phyloP scores from a whole-genome alignment of 2,329 filamentous ascomycete genomes.

The Fusarium kyushuense region DNA sequence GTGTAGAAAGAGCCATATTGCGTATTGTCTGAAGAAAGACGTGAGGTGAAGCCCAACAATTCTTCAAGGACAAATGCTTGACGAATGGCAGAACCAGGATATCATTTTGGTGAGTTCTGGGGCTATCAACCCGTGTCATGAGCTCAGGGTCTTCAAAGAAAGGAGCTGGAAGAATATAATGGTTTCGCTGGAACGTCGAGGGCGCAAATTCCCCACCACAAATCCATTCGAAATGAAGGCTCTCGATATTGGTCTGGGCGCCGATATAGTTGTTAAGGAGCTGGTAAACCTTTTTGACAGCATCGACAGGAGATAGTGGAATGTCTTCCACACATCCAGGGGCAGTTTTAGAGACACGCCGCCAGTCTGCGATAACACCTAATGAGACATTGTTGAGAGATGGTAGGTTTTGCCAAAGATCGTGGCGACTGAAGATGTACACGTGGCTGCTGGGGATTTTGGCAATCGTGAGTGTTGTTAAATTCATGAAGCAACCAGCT shows the following conservation, averaged over 20 bases:
- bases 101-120: conserved; percentile 50
- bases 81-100: conserved; percentile 68
- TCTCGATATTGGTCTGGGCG: conserved; percentile 62
- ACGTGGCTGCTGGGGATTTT: conserved; percentile 73
- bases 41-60: conserved; percentile 75
- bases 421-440: conserved; percentile 63
- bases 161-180: conserved; percentile 72
- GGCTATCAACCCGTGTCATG: conserved; percentile 50
- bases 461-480: conserved; percentile 72
- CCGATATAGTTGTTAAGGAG: conserved; percentile 66
- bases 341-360: conserved; percentile 65
- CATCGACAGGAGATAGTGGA: conserved; percentile 62
- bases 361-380: conserved; percentile 75
- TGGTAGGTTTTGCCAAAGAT: conserved; percentile 72
- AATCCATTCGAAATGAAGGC: conserved; percentile 73
- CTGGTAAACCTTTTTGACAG: conserved; percentile 63
- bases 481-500: conserved; percentile 61
- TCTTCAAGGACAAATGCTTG: conserved; percentile 71
- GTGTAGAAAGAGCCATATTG: conserved; percentile 58
- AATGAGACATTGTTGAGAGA: conserved; percentile 67
- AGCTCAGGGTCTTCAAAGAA: conserved; percentile 54
- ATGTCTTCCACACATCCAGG: conserved; percentile 63
- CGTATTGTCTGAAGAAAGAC: conserved; percentile 65
- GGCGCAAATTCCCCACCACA: conserved; percentile 75
- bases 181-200: conserved; percentile 71